A percentile compares a stretch with the other conserved stretches of the same genome.
These are phyloP conservation scores for Euphorbia peplus DNA, from an alignment of 345 rosid genomes.

Conservation along the genomic window DNA sequence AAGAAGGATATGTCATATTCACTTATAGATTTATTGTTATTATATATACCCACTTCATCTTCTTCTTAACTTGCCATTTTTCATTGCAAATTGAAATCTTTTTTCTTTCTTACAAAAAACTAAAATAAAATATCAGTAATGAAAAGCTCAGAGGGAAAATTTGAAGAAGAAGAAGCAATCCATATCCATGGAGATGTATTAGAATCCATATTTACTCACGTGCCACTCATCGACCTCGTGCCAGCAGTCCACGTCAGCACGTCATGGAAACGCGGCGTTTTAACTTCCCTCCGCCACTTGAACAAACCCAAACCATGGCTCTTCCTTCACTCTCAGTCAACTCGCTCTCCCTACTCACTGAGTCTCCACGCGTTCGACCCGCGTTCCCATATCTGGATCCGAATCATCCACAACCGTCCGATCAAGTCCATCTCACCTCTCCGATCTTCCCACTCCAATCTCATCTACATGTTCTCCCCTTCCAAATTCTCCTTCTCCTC, in stretches of 20 bases:
- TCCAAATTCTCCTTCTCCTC: slow-evolving; percentile 56
- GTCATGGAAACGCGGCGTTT: slow-evolving; percentile 64
- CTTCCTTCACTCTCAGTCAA: slow-evolving; percentile 46
- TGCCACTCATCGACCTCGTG: slow-evolving; percentile 60
- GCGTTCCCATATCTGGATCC: slow-evolving; percentile 55
- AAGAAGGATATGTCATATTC: no score
- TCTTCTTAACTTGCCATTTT: no score
- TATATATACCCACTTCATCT: no score
- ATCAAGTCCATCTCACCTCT: slow-evolving; percentile 27
- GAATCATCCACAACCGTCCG: slow-evolving; percentile 27
- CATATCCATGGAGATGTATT: slow-evolving; percentile 51
- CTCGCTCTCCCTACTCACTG: slow-evolving; percentile 31
- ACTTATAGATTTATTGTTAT: no score
- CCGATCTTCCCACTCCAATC: slow-evolving; percentile 57
- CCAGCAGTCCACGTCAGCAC: slow-evolving; percentile 58
- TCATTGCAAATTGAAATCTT: no score
- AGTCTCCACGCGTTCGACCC: slow-evolving; percentile 67
- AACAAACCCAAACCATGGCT: slow-evolving; percentile 64
- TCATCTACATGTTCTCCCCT: slow-evolving; percentile 59
- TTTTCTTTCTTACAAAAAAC: neutral
- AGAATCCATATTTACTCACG: slow-evolving; percentile 41
- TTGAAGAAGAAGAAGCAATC: slow-evolving; percentile 12
- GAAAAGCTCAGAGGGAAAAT: neutral
- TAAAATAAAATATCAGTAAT: neutral
- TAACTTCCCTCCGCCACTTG: slow-evolving; percentile 53